phyloP scores from a whole-genome alignment of 2,329 filamentous ascomycete genomes.

The Tolypocladium album region DNA sequence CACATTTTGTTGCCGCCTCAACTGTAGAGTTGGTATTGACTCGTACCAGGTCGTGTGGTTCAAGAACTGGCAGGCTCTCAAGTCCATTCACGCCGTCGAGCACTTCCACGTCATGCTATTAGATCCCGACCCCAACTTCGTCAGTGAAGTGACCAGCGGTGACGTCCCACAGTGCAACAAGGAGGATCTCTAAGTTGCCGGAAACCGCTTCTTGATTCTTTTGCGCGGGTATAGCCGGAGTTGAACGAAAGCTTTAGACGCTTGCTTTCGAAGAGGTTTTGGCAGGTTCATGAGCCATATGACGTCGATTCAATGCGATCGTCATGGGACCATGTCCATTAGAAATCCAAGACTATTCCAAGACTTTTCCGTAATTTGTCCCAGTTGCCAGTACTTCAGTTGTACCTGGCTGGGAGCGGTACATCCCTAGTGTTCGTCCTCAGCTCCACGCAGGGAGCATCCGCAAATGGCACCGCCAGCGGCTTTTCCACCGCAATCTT shows the following conservation, averaged over 20 bases:
- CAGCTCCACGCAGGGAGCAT: conserved; percentile 56
- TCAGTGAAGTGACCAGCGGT: conserved; percentile 59
- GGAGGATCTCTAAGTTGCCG: conserved; percentile 6
- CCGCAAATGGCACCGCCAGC: conserved; percentile 61
- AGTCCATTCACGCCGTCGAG: conserved; percentile 78
- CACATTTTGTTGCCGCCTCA: neutral
- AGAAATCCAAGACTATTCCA: neutral
- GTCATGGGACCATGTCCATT: neutral
- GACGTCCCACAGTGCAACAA: conserved; percentile 57
- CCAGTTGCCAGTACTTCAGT: neutral
- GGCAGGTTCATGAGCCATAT: neutral
- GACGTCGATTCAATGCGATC: neutral
- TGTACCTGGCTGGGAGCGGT: neutral
- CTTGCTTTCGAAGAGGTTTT: neutral
- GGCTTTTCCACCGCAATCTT: conserved; percentile 60
- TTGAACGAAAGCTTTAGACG: neutral
- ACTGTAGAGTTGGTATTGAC: neutral
- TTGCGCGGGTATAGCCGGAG: neutral
- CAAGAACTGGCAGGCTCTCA: conserved; percentile 74
- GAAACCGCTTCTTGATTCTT: neutral
- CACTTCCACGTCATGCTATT: conserved; percentile 94
- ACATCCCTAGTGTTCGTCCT: conserved; percentile 16
- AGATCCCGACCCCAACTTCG: conserved; percentile 58
- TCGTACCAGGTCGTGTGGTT: conserved; percentile 31
- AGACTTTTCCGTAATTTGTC: neutral